Percentiles rank a stretch among this genome's conserved stretches.
Evolutionary conservation across 805 yeast genomes (phyloP).

Genomic region (Ogataea pini): DNA sequence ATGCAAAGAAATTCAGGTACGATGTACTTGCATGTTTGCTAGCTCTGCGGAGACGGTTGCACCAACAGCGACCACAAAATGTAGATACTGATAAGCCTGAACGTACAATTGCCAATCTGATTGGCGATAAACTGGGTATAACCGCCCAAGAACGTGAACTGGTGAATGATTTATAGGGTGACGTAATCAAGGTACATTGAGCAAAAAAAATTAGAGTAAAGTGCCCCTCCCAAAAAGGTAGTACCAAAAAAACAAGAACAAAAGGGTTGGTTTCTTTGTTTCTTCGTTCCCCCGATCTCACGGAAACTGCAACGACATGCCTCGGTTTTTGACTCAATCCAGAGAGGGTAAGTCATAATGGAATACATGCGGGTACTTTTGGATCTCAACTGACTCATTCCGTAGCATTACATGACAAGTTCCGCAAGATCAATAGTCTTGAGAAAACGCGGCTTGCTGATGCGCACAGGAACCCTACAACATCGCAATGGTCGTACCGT

Average conservation of each 20-base stretch:
- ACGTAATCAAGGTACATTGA: background rate
- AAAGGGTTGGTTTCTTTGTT: background rate
- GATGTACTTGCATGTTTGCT: constrained; percentile 30
- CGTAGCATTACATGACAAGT: constrained; percentile 22
- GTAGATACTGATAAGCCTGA: background rate
- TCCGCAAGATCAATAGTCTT: constrained; percentile 12
- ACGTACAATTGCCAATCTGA: background rate
- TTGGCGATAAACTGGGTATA: background rate
- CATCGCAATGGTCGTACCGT: constrained; percentile 22
- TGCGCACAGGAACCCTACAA: constrained; percentile 17
- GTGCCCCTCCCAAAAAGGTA: background rate
- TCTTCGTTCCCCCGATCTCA: no score
- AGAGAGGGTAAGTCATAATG: constrained; percentile 20
- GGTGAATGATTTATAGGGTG: background rate
- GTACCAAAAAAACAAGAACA: background rate
- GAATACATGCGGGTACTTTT: background rate
- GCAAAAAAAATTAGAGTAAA: background rate
- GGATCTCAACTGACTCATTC: background rate
- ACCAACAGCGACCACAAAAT: background rate
- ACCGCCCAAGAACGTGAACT: background rate
- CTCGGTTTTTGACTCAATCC: constrained; percentile 25
- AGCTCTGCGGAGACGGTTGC: constrained; percentile 15
- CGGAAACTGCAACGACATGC: no score
- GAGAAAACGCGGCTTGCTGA: constrained; percentile 23
- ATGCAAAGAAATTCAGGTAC: constrained; percentile 16